Percentiles rank a stretch among this genome's conserved stretches.
Evolutionary conservation across 1,284 basidiomycete genomes (phyloP).

Genomic region (Sutorius eximius): DNA sequence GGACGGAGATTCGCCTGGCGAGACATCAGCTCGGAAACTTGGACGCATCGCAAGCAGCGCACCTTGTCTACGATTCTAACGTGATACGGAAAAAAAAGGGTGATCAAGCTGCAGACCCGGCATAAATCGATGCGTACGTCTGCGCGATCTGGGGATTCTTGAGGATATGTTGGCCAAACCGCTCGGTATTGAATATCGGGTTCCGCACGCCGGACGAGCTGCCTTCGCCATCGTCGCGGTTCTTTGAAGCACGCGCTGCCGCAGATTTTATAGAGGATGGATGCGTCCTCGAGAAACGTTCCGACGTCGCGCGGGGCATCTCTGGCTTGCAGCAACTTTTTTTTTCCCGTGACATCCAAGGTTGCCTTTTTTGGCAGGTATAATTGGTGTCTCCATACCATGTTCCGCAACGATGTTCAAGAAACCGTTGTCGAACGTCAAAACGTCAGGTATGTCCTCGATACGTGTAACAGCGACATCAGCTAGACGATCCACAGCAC

Average conservation of each 20-base stretch:
- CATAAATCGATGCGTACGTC: slow-evolving; percentile 55
- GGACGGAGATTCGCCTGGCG: slow-evolving; percentile 86
- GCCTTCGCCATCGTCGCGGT: slow-evolving; percentile 39
- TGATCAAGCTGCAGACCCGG: slow-evolving; percentile 12
- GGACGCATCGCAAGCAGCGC: slow-evolving; percentile 1
- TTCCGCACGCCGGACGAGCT: slow-evolving; percentile 58
- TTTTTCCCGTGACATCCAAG: background rate
- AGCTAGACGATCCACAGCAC: slow-evolving; percentile 41
- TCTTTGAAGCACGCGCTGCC: slow-evolving; percentile 35
- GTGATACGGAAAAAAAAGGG: background rate
- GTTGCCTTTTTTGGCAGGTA: slow-evolving; percentile 13
- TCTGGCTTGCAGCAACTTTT: background rate
- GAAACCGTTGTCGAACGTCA: slow-evolving; percentile 62
- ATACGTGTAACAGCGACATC: background rate
- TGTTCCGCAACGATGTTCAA: slow-evolving; percentile 60
- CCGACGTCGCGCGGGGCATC: slow-evolving; percentile 92
- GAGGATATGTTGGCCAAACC: slow-evolving; percentile 96
- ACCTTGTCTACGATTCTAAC: slow-evolving; percentile 79
- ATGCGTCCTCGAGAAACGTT: slow-evolving; percentile 77
- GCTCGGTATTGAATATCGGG: slow-evolving; percentile 90
- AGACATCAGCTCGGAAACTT: background rate
- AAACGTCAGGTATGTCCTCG: slow-evolving; percentile 54
- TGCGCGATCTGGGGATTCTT: slow-evolving; percentile 92
- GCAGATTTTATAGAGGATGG: slow-evolving; percentile 65
- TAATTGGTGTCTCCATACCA: too few relatives aligned